A percentile compares a stretch with the other conserved stretches of the same genome.
Conservation (phyloP, 768 basidiomycete genomes). For the Kwoniella dendrophila region DNA sequence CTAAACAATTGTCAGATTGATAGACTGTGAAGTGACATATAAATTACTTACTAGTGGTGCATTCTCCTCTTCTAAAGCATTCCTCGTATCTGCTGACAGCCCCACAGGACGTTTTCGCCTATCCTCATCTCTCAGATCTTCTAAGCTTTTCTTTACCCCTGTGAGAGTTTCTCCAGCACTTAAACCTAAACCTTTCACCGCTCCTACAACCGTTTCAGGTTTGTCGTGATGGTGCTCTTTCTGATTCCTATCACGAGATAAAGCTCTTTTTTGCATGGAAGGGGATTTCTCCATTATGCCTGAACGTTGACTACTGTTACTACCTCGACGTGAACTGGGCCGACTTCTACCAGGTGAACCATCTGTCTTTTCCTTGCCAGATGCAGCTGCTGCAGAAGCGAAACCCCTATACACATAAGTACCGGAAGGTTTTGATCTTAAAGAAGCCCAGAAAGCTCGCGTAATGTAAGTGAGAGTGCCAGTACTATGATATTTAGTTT, state of each 20-base stretch:
- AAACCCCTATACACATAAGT: slow-evolving; percentile 58
- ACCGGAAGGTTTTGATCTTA: slow-evolving; percentile 52
- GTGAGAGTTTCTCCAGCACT: slow-evolving; percentile 28
- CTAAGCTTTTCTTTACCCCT: slow-evolving; percentile 31
- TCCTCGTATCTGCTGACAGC: slow-evolving; percentile 24
- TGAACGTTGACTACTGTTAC: slow-evolving; percentile 32
- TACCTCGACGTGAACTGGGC: slow-evolving; percentile 42
- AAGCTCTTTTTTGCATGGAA: slow-evolving; percentile 18
- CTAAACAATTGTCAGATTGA: slow-evolving; percentile 22
- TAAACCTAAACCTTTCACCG: slow-evolving; percentile 22
- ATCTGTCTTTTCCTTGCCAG: slow-evolving; percentile 32
- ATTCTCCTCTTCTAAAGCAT: slow-evolving; percentile 52
- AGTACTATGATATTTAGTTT: slow-evolving; percentile 44
- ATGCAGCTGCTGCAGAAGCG: slow-evolving; percentile 45
- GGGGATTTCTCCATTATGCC: slow-evolving; percentile 18
- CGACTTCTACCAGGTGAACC: slow-evolving; percentile 23
- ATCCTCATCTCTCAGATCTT: slow-evolving; percentile 30
- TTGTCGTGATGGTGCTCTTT: slow-evolving; percentile 7
- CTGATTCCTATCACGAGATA: slow-evolving; percentile 5
- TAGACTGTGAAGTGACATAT: background rate
- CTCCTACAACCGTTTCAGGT: slow-evolving; percentile 17
- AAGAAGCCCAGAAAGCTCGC: slow-evolving; percentile 51
- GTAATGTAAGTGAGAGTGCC: slow-evolving; percentile 51
- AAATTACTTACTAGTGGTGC: slow-evolving; percentile 44
- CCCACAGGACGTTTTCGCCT: slow-evolving; percentile 9